Evolutionary conservation across 352 stramenopile genomes (phyloP).

Genomic region (Pythium coloratum): DNA sequence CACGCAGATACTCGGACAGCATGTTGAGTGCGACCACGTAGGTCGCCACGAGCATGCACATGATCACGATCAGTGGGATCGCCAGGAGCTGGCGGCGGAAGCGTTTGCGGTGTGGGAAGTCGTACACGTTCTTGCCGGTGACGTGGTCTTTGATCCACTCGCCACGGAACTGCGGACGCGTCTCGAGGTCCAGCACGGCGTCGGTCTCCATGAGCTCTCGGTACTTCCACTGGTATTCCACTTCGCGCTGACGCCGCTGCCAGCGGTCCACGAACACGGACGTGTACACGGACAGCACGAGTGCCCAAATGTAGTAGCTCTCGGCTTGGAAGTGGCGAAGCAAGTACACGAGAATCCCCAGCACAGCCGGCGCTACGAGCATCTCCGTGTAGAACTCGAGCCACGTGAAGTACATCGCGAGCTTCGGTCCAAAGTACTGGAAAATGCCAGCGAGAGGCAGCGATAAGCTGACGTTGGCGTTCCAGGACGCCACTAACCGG

Average conservation of each 20-base stretch:
- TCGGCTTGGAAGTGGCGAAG: constrained; percentile 40
- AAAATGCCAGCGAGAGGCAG: constrained; percentile 54
- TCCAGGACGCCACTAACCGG: constrained; percentile 47
- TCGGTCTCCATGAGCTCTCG: constrained; percentile 34
- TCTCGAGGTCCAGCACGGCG: constrained; percentile 41
- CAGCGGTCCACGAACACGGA: constrained; percentile 65
- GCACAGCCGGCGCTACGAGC: constrained; percentile 53
- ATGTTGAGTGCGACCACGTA: constrained; percentile 62
- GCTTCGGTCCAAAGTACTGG: constrained; percentile 62
- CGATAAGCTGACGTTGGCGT: constrained; percentile 28
- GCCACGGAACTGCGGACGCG: constrained; percentile 45
- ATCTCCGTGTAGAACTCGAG: constrained; percentile 86
- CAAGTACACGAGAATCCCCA: constrained; percentile 54
- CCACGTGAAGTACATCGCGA: constrained; percentile 80
- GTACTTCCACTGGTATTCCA: constrained; percentile 66
- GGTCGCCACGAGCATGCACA: constrained; percentile 53
- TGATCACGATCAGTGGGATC: constrained; percentile 50
- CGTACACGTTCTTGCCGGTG: constrained; percentile 41
- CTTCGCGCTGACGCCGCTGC: constrained; percentile 45
- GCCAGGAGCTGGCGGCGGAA: constrained; percentile 49
- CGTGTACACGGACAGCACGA: constrained; percentile 54
- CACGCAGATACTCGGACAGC: constrained; percentile 53
- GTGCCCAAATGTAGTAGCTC: constrained; percentile 48
- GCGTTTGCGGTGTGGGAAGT: constrained; percentile 62
- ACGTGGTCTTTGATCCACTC: constrained; percentile 59